Evolutionary conservation across 2,329 filamentous ascomycete genomes (phyloP).

Genomic region (Colletotrichum tamarilloi): DNA sequence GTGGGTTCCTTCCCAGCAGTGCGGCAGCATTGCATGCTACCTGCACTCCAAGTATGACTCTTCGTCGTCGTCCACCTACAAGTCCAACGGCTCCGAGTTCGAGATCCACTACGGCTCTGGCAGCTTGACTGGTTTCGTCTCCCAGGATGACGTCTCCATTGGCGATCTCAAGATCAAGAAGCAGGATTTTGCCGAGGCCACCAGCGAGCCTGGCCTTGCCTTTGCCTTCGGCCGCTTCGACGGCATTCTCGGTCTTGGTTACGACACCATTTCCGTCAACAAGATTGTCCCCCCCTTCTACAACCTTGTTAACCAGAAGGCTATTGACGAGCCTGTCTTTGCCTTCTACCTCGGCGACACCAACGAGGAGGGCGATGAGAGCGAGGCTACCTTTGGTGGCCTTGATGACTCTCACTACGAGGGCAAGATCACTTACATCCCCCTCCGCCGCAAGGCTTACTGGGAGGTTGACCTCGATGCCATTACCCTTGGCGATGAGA

Average conservation of each 20-base stretch:
- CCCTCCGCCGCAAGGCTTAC: constrained; percentile 97
- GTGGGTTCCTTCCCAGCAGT: constrained; percentile 93
- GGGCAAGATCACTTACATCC: constrained; percentile 92
- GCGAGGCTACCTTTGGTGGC: constrained; percentile 91
- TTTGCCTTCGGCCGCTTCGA: constrained; percentile 99
- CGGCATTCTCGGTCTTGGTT: constrained; percentile 94
- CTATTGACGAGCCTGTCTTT: constrained; percentile 93
- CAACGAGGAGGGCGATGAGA: constrained; percentile 75
- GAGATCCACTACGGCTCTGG: constrained; percentile 97
- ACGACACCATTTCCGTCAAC: constrained; percentile 97
- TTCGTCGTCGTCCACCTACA: constrained; percentile 86
- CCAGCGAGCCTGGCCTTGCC: constrained; percentile 92
- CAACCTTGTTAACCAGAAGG: constrained; percentile 89
- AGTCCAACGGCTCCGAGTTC: constrained; percentile 92
- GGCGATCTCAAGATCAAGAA: constrained; percentile 89
- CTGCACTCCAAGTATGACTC: constrained; percentile 98
- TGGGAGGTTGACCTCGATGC: constrained; percentile 98
- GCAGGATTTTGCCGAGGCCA: constrained; percentile 97
- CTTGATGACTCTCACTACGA: constrained; percentile 83
- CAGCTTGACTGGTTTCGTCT: constrained; percentile 92
- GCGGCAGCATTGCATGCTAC: constrained; percentile 97
- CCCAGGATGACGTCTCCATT: constrained; percentile 86
- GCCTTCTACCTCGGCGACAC: constrained; percentile 93
- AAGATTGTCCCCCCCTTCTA: constrained; percentile 95
- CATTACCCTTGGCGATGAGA: constrained; percentile 87